Evolutionary conservation across 306 rosid species (phyloP).

Genomic region (Datisca glomerata): DNA sequence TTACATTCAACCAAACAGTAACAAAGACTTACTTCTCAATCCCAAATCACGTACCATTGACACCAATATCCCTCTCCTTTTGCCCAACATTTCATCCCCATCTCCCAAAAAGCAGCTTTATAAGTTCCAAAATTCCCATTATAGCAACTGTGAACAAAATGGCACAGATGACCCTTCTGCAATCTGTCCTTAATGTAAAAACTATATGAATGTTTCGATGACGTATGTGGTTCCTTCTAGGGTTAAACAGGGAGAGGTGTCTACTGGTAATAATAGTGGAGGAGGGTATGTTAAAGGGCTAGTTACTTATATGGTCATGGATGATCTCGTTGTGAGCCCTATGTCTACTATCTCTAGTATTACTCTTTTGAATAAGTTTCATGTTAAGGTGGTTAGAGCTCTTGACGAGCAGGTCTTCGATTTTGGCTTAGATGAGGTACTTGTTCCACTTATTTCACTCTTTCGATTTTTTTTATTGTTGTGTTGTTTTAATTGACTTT

Average conservation of each 20-base stretch:
- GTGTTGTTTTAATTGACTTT: background rate
- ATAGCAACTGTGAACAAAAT: too few relatives aligned
- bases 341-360: slow-evolving; percentile 9
- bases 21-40: slow-evolving; percentile 17
- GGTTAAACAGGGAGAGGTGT: background rate
- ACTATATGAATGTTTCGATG: background rate
- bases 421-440: slow-evolving; percentile 17
- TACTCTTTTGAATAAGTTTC: slow-evolving; percentile 5
- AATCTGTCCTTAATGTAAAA: background rate
- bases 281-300: slow-evolving; percentile 17
- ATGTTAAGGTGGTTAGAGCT: slow-evolving; percentile 5
- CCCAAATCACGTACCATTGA: background rate
- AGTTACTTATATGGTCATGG: slow-evolving; percentile 26
- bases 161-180: slow-evolving; percentile 9
- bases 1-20: slow-evolving; percentile 19
- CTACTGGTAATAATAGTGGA: background rate
- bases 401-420: slow-evolving; percentile 18
- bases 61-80: background rate
- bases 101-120: background rate
- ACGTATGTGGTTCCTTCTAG: slow-evolving; percentile 5
- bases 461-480: background rate
- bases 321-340: slow-evolving; percentile 23
- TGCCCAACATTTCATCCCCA: background rate
- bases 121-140: background rate
- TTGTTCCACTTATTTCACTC: background rate